These are phyloP conservation scores for Phaeophleospora eucalypticola DNA, from an alignment of 2,329 filamentous ascomycete genomes.

Conservation along the genomic window DNA sequence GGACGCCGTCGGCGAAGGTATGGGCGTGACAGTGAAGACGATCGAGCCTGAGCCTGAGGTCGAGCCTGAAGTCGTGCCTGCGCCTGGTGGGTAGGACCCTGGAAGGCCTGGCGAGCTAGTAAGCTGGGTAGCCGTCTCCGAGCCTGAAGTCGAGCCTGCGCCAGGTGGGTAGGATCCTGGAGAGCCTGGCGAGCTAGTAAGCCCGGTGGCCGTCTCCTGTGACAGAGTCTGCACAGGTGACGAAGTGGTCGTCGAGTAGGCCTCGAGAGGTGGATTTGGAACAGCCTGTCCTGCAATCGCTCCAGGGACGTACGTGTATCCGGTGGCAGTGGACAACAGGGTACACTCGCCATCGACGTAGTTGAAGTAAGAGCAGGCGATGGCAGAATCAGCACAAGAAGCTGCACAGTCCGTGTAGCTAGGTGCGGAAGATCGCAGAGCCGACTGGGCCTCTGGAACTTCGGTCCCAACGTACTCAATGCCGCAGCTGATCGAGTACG, in stretches of 20 bases:
- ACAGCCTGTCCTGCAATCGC: conserved; percentile 4
- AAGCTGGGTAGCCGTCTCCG: too few relatives aligned
- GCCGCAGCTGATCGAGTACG: conserved; percentile 5
- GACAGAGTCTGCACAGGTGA: too few relatives aligned
- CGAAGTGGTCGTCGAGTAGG: conserved; percentile 1
- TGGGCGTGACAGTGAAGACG: neutral
- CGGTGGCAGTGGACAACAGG: conserved; percentile 4
- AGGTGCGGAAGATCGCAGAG: neutral
- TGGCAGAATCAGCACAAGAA: neutral
- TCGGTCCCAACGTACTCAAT: neutral
- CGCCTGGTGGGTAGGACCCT: neutral
- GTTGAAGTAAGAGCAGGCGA: conserved; percentile 3
- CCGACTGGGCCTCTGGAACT: neutral
- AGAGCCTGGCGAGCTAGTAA: too few relatives aligned
- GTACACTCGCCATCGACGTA: conserved; percentile 4
- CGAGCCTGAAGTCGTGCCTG: neutral
- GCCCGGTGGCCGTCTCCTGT: too few relatives aligned
- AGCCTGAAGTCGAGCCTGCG: too few relatives aligned
- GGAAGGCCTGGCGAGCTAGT: too few relatives aligned
- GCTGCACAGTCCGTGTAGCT: conserved; percentile 3
- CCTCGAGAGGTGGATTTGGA: conserved; percentile 1
- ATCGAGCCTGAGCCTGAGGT: neutral
- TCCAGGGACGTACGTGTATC: conserved; percentile 1
- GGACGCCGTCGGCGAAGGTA: too few relatives aligned
- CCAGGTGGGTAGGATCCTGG: too few relatives aligned